Percentiles rank a stretch among this genome's conserved stretches.
These are phyloP conservation scores for Neonectria ditissima DNA, from an alignment of 2,329 filamentous ascomycete genomes.

Conservation along the genomic window DNA sequence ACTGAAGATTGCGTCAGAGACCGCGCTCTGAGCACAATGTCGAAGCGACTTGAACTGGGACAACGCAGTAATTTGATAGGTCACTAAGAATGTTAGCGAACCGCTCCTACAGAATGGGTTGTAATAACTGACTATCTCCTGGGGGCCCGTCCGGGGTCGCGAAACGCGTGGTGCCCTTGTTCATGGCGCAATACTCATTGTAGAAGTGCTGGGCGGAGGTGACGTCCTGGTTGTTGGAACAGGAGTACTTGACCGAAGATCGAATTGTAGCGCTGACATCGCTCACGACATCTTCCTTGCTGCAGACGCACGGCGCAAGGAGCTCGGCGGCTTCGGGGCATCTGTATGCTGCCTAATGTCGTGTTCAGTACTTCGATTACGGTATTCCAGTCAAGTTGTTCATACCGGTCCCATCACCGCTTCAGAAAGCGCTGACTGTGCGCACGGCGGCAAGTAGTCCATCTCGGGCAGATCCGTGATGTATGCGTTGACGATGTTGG, in stretches of 20 bases:
- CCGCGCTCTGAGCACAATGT: constrained; percentile 57
- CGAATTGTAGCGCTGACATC: constrained; percentile 58
- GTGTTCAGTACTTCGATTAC: constrained; percentile 14
- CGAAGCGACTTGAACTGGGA: constrained; percentile 59
- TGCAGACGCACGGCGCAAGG: constrained; percentile 64
- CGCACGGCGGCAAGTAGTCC: constrained; percentile 55
- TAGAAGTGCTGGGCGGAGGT: constrained; percentile 63
- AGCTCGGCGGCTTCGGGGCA: constrained; percentile 56
- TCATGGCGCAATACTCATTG: constrained; percentile 64
- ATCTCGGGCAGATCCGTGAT: constrained; percentile 62
- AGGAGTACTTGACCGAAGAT: constrained; percentile 56
- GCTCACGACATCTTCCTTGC: constrained; percentile 61
- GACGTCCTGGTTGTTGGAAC: constrained; percentile 59
- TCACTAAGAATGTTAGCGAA: constrained; percentile 52
- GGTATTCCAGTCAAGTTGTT: background rate
- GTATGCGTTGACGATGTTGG: constrained; percentile 57
- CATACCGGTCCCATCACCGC: constrained; percentile 48
- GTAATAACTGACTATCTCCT: constrained; percentile 59
- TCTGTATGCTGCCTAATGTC: constrained; percentile 27
- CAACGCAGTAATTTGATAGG: constrained; percentile 66
- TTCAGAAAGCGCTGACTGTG: constrained; percentile 46
- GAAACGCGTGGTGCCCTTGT: constrained; percentile 62
- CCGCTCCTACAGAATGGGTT: too few relatives aligned
- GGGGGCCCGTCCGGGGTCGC: constrained; percentile 59
- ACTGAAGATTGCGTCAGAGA: constrained; percentile 56